These are phyloP conservation scores for Wickerhamiella vanderwaltii DNA, from an alignment of 805 yeast genomes.

Conservation along the genomic window DNA sequence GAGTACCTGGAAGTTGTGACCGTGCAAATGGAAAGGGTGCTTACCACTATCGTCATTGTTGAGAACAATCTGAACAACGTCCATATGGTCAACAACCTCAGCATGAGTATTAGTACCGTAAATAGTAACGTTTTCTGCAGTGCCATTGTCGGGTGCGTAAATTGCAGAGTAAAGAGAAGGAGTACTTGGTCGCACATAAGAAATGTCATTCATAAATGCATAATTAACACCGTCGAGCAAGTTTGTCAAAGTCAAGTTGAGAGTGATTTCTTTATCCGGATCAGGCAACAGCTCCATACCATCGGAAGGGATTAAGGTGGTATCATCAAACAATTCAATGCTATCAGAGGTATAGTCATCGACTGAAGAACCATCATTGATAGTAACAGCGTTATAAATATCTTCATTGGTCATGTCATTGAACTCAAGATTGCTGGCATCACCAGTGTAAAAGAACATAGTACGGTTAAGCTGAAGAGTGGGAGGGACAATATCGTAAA, in stretches of 20 bases:
- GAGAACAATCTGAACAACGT: conserved; percentile 63
- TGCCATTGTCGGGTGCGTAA: conserved; percentile 39
- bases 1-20: conserved; percentile 76
- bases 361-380: conserved; percentile 22
- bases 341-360: conserved; percentile 32
- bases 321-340: conserved; percentile 56
- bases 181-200: conserved; percentile 69
- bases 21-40: conserved; percentile 98
- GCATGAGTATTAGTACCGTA: conserved; percentile 78
- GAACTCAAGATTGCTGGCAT: conserved; percentile 14
- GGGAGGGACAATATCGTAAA: conserved; percentile 66
- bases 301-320: conserved; percentile 52
- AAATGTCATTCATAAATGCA: conserved; percentile 88
- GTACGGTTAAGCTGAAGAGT: conserved; percentile 63
- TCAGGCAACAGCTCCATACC: conserved; percentile 46
- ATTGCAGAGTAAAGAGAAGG: conserved; percentile 76
- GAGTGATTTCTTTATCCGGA: conserved; percentile 51
- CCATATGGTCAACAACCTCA: conserved; percentile 53
- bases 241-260: conserved; percentile 75
- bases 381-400: conserved; percentile 37
- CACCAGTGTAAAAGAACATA: conserved; percentile 40
- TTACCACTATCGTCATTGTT: conserved; percentile 84
- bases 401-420: conserved; percentile 41
- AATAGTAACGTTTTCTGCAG: conserved; percentile 44
- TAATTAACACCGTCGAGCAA: conserved; percentile 79